Base-by-base conservation (phyloP, 352 stramenopile genomes). In the Phytophthora pistaciae region DNA sequence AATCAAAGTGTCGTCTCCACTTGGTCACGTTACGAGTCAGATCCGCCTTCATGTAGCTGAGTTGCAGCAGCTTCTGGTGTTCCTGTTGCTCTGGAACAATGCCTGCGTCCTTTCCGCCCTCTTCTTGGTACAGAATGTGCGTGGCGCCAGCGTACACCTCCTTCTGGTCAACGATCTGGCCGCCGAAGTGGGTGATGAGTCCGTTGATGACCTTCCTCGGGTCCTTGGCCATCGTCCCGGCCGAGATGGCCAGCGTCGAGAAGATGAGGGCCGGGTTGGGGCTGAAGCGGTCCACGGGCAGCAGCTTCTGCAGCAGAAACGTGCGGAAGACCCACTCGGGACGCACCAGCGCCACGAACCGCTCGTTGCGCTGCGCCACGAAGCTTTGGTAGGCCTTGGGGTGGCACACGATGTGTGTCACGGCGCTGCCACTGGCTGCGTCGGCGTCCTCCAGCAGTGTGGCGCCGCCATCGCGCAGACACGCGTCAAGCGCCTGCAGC, bases 141-240 rank as follows among this genome's bases (percentile, higher is more conserved):
- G 90, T 96, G 18, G 87, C 90, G 18, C 83, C 79, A 25, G 57
- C 53, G 50, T 75, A 71, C 5, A 88, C 56, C 14, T 78, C 76
- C 23, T 80, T 76, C 16, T 88, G 68, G 46, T 91, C 84, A 5
- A 96, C 72, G 50, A 90, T 79, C 56, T 95, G 88, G 21, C 88
- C 90, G 50, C 90, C 90, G 78, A 94, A 93, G 67, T 96, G 87
- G 27, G 82, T 69, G 53, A 96, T 91, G 58, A 96, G 77, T 1
- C 85, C 82, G 49, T 93, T 84, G 58, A 94, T 87, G 56, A 96
- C 90, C 60, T 93, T 93, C 61, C 83, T 72, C 29, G 84, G 85
- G 68, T 96, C 90, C 62, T 92, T 93, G 31, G 88, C 85, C 61
- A 96, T 93, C 1, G 83, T 77, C 2, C 84, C 79, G 1, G 85